phyloP scores from a whole-genome alignment of 78 protist species.

The Dictyostelium brefeldianum region DNA sequence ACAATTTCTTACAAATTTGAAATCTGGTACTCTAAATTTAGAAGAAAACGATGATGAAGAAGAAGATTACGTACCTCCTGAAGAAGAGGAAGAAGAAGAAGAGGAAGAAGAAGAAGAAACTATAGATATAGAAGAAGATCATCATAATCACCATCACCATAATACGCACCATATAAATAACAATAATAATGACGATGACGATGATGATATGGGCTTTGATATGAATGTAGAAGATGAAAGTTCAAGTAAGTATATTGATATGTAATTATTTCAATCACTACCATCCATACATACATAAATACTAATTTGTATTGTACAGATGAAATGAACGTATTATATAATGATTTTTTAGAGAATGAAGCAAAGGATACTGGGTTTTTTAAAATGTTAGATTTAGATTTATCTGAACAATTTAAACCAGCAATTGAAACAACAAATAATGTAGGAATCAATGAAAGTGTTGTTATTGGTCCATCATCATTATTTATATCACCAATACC shows the following conservation, averaged over 20 bases:
- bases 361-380: constrained; percentile 38
- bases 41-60: constrained; percentile 55
- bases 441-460: background rate
- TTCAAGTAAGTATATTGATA: no score
- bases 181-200: background rate
- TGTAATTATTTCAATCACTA: no score
- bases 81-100: constrained; percentile 53
- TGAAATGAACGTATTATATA: constrained; percentile 44
- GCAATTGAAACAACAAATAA: background rate
- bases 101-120: constrained; percentile 29
- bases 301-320: background rate
- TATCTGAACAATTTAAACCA: background rate
- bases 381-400: constrained; percentile 35
- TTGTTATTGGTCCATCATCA: background rate
- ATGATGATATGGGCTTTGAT: background rate
- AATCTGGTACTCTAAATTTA: background rate
- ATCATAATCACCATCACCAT: background rate
- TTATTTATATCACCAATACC: background rate
- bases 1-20: background rate
- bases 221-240: background rate
- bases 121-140: background rate
- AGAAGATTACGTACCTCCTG: constrained; percentile 60
- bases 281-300: no score
- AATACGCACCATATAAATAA: no score
- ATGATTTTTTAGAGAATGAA: constrained; percentile 67